Conservation (phyloP, 805 yeast genomes). For the Metschnikowia kunwiensis region DNA sequence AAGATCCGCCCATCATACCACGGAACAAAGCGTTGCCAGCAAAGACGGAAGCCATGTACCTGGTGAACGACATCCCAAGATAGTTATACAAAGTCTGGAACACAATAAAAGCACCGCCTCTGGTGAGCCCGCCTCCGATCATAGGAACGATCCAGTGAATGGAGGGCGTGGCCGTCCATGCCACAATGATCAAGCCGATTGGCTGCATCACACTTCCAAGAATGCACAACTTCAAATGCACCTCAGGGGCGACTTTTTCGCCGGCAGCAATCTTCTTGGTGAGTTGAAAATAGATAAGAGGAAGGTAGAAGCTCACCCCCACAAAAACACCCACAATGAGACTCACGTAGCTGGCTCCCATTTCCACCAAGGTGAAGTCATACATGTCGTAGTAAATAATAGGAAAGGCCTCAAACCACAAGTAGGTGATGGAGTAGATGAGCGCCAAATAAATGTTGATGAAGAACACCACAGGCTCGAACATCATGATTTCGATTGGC, state of each 20-base stretch:
- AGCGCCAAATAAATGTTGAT: conserved; percentile 15
- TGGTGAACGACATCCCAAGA: conserved; percentile 13
- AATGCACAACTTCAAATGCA: conserved; percentile 10
- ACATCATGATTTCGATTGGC: conserved; percentile 12
- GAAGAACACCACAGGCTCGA: conserved; percentile 16
- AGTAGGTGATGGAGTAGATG: conserved; percentile 13
- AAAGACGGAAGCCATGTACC: conserved; percentile 14
- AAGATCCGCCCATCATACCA: conserved; percentile 15
- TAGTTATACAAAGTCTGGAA: conserved; percentile 16
- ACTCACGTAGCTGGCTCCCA: conserved; percentile 12
- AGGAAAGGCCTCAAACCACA: conserved; percentile 19
- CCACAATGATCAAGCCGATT: conserved; percentile 12
- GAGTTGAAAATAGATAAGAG: conserved; percentile 5
- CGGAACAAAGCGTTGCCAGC: conserved; percentile 17
- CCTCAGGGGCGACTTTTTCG: conserved; percentile 11
- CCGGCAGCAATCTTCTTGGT: conserved; percentile 8
- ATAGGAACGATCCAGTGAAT: conserved; percentile 16
- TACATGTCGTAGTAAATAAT: conserved; percentile 12
- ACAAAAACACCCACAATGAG: conserved; percentile 11
- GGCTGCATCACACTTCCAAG: conserved; percentile 15
- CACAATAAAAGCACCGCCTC: conserved; percentile 12
- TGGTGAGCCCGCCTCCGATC: conserved; percentile 11
- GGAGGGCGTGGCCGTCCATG: conserved; percentile 13
- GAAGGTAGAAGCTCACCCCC: conserved; percentile 11
- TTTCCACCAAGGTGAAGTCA: conserved; percentile 11